Percentiles rank a stretch among this genome's conserved stretches.
phyloP scores from a whole-genome alignment of 2,329 filamentous ascomycete species.

The Alternaria sp. region DNA sequence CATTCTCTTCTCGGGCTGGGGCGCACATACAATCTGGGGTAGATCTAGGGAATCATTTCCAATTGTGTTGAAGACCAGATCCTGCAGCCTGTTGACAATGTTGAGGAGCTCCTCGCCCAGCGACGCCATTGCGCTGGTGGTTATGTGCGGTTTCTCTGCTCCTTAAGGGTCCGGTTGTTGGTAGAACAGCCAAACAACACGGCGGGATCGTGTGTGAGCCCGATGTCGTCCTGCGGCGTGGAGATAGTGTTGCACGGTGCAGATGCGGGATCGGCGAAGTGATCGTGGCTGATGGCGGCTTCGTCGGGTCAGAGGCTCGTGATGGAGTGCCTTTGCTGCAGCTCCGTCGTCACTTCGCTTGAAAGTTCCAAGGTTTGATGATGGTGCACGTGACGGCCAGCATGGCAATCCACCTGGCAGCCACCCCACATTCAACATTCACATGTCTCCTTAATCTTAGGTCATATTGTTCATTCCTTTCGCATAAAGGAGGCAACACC shows the following conservation, averaged over 20 bases:
- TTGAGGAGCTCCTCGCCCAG: conserved; percentile 94
- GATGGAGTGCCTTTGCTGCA: conserved; percentile 26
- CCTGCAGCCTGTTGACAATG: conserved; percentile 98
- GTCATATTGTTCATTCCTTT: conserved; percentile 9
- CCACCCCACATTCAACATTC: conserved; percentile 16
- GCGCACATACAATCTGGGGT: conserved; percentile 92
- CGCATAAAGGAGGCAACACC: conserved; percentile 33
- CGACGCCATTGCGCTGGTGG: conserved; percentile 72
- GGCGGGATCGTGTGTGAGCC: conserved; percentile 6
- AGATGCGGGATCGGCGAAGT: conserved; percentile 9
- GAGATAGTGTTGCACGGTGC: conserved; percentile 9
- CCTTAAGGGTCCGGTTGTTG: conserved; percentile 27
- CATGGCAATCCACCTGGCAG: conserved; percentile 3
- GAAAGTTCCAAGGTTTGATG: conserved; percentile 23
- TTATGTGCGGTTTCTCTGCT: conserved; percentile 23
- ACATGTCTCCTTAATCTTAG: conserved; percentile 33
- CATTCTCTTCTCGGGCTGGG: conserved; percentile 14
- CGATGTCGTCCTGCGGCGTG: conserved; percentile 10
- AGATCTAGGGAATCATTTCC: conserved; percentile 97
- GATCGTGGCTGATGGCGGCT: conserved; percentile 15
- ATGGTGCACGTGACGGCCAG: conserved; percentile 16
- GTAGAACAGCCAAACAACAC: conserved; percentile 35
- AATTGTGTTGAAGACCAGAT: conserved; percentile 99
- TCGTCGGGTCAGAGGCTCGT: conserved; percentile 30
- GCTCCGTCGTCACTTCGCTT: conserved; percentile 37